phyloP scores from a whole-genome alignment of 306 rosid species.

The Dryas octopetala region DNA sequence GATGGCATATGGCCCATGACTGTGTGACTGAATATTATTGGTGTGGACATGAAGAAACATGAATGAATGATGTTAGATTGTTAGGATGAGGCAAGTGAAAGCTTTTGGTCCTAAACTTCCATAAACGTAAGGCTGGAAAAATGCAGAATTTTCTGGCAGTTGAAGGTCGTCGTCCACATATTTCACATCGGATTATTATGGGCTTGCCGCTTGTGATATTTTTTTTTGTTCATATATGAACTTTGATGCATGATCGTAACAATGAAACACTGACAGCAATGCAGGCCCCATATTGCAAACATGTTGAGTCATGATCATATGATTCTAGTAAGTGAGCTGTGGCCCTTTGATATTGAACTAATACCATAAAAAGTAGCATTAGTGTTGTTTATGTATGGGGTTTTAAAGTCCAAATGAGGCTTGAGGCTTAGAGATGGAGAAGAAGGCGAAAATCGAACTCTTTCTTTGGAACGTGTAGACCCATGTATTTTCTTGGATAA shows the following conservation, averaged over 20 bases:
- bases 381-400: background rate
- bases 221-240: conserved; percentile 6
- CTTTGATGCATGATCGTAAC: conserved; percentile 16
- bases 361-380: conserved; percentile 1
- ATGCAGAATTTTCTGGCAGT: conserved; percentile 41
- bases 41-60: conserved; percentile 44
- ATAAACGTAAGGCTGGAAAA: conserved; percentile 16
- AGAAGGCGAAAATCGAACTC: too few species aligned
- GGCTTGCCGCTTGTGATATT: conserved; percentile 26
- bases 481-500: too few species aligned
- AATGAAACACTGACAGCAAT: conserved; percentile 23
- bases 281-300: conserved; percentile 21
- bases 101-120: conserved; percentile 35
- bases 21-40: conserved; percentile 36
- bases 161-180: conserved; percentile 57
- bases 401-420: too few species aligned
- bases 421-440: too few species aligned
- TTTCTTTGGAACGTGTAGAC: too few species aligned
- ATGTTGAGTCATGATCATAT: conserved; percentile 14
- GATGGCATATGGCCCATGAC: conserved; percentile 50
- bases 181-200: conserved; percentile 49
- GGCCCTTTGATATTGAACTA: conserved; percentile 11
- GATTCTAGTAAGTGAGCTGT: conserved; percentile 7
- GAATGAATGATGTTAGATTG: conserved; percentile 30
- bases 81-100: conserved; percentile 32